These are phyloP conservation scores for Buddleja alternifolia DNA, from an alignment of 257 asterid species.

Conservation along the genomic window DNA sequence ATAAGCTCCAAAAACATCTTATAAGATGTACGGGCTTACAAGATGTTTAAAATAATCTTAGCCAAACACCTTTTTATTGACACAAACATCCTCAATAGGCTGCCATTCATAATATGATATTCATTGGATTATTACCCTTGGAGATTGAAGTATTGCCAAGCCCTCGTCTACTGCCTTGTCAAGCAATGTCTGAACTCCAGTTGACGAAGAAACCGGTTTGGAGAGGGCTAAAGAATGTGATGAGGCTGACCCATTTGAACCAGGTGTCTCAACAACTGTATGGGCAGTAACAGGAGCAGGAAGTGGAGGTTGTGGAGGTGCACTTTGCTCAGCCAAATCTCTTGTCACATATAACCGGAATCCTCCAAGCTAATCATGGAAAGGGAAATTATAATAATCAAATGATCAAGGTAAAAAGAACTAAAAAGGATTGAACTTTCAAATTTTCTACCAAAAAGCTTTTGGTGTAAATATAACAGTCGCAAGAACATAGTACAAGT, in stretches of 20 bases:
- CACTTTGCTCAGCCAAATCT: slow-evolving; percentile 48
- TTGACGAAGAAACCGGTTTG: slow-evolving; percentile 43
- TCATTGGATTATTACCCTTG: slow-evolving; percentile 53
- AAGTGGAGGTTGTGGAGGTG: slow-evolving; percentile 50
- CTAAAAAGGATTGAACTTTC: slow-evolving; percentile 4
- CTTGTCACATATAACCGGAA: slow-evolving; percentile 67
- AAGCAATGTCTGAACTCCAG: slow-evolving; percentile 47
- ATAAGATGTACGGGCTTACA: too few species aligned
- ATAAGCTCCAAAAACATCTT: too few species aligned
- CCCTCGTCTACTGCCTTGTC: slow-evolving; percentile 79
- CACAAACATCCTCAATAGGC: slow-evolving; percentile 1
- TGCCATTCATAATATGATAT: neutral
- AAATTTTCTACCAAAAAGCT: neutral
- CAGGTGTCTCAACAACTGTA: slow-evolving; percentile 47
- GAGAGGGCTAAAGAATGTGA: slow-evolving; percentile 66
- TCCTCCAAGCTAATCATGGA: slow-evolving; percentile 61
- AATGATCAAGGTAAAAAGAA: slow-evolving; percentile 16
- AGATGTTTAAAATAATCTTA: too few species aligned
- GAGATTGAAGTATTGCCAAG: slow-evolving; percentile 74
- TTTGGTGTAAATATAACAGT: neutral
- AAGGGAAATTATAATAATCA: slow-evolving; percentile 9
- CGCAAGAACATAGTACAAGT: slow-evolving; percentile 7
- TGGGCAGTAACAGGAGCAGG: slow-evolving; percentile 51
- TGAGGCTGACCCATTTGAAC: slow-evolving; percentile 69
- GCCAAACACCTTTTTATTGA: neutral